Evolutionary conservation across 352 stramenopile species (phyloP), one percentile per base, ranked within the genome.

Genomic region (Aphanomyces invadans): DNA sequence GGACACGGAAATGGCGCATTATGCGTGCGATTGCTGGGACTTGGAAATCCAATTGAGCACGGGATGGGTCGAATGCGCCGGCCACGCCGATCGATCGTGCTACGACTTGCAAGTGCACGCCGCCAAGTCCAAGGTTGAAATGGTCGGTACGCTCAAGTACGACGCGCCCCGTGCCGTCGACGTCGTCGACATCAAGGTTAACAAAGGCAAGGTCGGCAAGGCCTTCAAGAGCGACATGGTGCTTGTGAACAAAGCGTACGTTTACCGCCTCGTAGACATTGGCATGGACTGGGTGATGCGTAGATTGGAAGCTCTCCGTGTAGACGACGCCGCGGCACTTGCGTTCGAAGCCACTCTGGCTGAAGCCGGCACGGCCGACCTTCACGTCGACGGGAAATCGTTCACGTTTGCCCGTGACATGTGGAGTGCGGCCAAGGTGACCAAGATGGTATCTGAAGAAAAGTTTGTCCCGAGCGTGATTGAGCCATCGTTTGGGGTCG

Each of bases 381-480:
- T 99, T n/a, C 90, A 95, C 68, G 87, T 80, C 71, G 78, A 91
- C 63, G 87, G 83, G 69, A 87, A 90, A 70, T 62, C 85, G 72
- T 99, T 98, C 72, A 89, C 84, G 56, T 74, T 99, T 39, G 93
- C 84, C 53, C 90, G 92, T 55, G 92, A 97, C 55, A 98, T 99
- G 95, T 74, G 99, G 38, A 83, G 79, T 11, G 97, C 97, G 72
- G 91, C 87, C 54, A 95, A 98, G 57, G 83, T 88, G 29, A 96
- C 97, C 72, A 98, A 97, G 75, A 97, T 89, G 77, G 90, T 99
- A 56, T 90, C 95, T 65, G 92, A 98, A 72, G 86, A 97, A 69
- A 99, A 99, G 78, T 99, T 98, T 72, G 98, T 97, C 70, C 97
- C 97, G 51, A 98, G 87, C 70, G 97, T 99, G 36, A 99, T 99